phyloP scores from a whole-genome alignment of 108 stramenopile genomes.

The Cyclotella baltica region DNA sequence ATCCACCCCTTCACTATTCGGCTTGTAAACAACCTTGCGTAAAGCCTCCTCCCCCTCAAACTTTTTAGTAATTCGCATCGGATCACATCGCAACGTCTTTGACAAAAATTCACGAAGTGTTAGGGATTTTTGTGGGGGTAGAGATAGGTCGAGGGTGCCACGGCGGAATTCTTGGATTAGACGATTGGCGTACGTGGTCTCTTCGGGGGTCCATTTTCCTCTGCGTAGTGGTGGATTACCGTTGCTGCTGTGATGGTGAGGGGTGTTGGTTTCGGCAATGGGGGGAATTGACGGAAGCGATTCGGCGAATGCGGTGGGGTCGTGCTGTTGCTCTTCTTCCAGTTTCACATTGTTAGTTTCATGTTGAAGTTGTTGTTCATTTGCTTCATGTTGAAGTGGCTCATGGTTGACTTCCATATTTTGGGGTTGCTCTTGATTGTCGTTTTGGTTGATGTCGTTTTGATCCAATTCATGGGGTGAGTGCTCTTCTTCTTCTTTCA shows the following conservation, averaged over 20 bases:
- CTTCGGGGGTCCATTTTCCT: slow-evolving; percentile 96
- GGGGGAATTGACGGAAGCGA: no score
- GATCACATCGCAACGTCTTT: slow-evolving; percentile 96
- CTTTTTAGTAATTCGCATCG: slow-evolving; percentile 99
- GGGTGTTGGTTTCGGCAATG: neutral
- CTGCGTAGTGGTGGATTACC: slow-evolving; percentile 58
- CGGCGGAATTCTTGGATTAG: slow-evolving; percentile 95
- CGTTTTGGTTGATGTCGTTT: no score
- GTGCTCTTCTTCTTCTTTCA: no score
- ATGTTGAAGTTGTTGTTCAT: no score
- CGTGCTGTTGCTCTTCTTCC: no score
- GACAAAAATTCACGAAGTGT: slow-evolving; percentile 95
- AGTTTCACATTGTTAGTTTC: no score
- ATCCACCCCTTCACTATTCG: slow-evolving; percentile 87
- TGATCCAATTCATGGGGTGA: no score
- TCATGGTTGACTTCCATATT: no score
- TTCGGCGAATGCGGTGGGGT: no score
- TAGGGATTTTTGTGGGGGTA: slow-evolving; percentile 91
- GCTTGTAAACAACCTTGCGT: slow-evolving; percentile 95
- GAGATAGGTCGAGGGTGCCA: slow-evolving; percentile 79
- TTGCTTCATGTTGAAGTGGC: no score
- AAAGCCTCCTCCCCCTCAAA: slow-evolving; percentile 97
- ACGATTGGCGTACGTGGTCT: slow-evolving; percentile 93
- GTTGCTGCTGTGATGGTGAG: neutral
- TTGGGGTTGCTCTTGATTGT: no score